Base-by-base conservation (phyloP, 1,139 yeast species). In the Candida freyschussii region DNA sequence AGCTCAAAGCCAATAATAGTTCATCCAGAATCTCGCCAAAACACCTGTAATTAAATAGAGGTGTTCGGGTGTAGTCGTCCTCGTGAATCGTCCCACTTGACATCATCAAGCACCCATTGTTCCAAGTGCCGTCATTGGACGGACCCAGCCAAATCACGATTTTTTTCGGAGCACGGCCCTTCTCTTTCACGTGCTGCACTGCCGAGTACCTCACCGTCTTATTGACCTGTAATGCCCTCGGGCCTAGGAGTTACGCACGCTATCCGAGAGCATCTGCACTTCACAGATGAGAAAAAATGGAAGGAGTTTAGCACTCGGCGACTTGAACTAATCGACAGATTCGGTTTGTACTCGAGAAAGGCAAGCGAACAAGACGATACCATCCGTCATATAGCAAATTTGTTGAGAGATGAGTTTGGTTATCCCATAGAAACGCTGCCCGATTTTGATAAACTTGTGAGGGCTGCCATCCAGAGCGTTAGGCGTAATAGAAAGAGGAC, bases 301-400 rank as follows among this genome's bases (percentile, higher is more conserved):
- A 85, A 84, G 53, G 72, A 78, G 48, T 89, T 91, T 53, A 82
- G 94, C 9, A 87, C 95, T 2, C 66, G 97, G 37, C 63, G 98
- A 44, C 65, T 91, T 25, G 96, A 87, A 58, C 66, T 91, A 36
- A 91, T 91, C 25, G 96, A 89, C 55, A 73, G 82, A 14, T 66
- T 86, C 47, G 81, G 79, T 33, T 64, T 91, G 36, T 77, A 89
- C 44, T 70, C 78, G 18, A 75, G 76, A 41, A 89, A 87, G 61
- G 97, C 97, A 2, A 76, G 89, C 36, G 97, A 91, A 55, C 97
- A 91, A 56, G 96, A 89, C 47, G 75, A 70, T 20, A 80, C 82
- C 46, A 86, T 91, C 30, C 66, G 69, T 32, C 69, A 72, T 33
- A 93, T 93, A 22, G 95, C 97, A 0, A 74, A 75, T 37, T 69